These are phyloP conservation scores for Annulohypoxylon truncatum DNA, from an alignment of 2,329 filamentous ascomycete species.

Conservation along the genomic window DNA sequence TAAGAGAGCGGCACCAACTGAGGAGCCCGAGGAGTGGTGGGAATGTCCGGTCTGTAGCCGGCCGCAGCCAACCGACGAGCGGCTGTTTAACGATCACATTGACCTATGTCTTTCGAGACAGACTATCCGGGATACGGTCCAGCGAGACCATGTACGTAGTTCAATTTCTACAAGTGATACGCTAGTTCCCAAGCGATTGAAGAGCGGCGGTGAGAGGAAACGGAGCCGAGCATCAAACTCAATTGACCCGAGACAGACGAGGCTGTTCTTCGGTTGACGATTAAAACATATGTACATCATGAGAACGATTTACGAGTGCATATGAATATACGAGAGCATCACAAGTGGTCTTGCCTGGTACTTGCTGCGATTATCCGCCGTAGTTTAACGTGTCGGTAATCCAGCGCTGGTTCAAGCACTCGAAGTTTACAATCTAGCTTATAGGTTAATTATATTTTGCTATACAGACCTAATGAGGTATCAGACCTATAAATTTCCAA, in stretches of 20 bases:
- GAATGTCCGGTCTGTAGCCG: constrained; percentile 88
- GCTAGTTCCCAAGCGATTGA: constrained; percentile 54
- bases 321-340: neutral
- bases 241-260: constrained; percentile 50
- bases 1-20: constrained; percentile 47
- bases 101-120: constrained; percentile 89
- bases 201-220: constrained; percentile 45
- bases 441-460: too few species aligned
- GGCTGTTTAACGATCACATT: constrained; percentile 88
- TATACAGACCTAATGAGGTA: too few species aligned
- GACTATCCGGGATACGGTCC: constrained; percentile 85
- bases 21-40: constrained; percentile 70
- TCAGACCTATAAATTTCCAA: too few species aligned
- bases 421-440: too few species aligned
- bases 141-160: constrained; percentile 57
- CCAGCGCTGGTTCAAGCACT: too few species aligned
- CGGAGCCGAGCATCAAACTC: constrained; percentile 36
- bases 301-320: neutral
- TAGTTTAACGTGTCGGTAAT: neutral
- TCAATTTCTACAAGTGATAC: constrained; percentile 46
- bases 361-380: neutral
- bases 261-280: constrained; percentile 62
- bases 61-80: constrained; percentile 80
- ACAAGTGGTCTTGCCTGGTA: neutral
- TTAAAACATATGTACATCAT: neutral